These are phyloP conservation scores for Solanum ahanhuiri DNA, from an alignment of 257 asterid genomes.

Conservation along the genomic window DNA sequence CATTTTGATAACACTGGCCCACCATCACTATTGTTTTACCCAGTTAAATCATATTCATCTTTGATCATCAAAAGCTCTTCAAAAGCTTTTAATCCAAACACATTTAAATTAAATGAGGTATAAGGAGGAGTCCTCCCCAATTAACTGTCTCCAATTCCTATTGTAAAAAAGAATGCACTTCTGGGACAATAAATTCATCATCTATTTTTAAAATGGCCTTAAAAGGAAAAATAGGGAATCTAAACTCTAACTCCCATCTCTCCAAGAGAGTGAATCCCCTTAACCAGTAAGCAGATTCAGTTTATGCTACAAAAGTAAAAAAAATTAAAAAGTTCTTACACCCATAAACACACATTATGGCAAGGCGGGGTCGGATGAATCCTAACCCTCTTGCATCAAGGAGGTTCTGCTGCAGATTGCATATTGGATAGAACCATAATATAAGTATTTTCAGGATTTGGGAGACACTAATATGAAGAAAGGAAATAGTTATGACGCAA, in stretches of 20 bases:
- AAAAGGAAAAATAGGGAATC: background rate
- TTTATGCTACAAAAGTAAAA: background rate
- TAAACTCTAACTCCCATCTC: background rate
- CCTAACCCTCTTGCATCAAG: background rate
- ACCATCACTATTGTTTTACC: background rate
- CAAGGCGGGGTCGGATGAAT: background rate
- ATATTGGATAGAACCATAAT: background rate
- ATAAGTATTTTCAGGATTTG: background rate
- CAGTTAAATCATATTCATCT: background rate
- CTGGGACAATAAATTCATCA: background rate
- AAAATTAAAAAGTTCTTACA: background rate
- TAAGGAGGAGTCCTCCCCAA: background rate
- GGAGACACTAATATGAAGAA: background rate
- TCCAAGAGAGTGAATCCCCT: background rate
- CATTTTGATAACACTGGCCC: background rate
- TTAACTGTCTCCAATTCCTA: background rate
- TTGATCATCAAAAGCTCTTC: background rate
- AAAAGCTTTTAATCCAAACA: background rate
- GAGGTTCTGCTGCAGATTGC: background rate
- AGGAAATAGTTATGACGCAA: background rate
- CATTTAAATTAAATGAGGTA: background rate
- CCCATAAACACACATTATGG: background rate
- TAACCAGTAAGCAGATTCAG: background rate
- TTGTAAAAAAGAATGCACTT: background rate
- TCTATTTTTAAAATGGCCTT: background rate